phyloP scores from a whole-genome alignment of 139 green algal genomes.

The Coelastrella sp. region DNA sequence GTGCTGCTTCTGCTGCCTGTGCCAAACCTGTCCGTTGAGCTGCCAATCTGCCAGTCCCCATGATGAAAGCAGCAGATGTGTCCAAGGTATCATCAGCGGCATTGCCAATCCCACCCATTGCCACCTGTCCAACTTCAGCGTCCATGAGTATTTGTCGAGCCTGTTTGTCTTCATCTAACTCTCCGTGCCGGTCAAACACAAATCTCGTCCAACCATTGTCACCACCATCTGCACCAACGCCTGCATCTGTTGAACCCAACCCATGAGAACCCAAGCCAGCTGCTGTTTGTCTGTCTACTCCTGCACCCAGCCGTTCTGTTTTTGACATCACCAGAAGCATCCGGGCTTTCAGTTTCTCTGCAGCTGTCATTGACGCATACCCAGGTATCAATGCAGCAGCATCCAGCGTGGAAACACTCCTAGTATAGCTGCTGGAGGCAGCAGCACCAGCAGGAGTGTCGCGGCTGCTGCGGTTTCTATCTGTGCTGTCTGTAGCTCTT shows the following conservation, averaged over 20 bases:
- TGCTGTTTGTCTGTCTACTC: not conserved
- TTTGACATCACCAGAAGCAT: constrained; percentile 15
- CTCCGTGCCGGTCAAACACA: constrained; percentile 31
- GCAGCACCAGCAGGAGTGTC: not conserved
- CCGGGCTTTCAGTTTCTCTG: constrained; percentile 31
- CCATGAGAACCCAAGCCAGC: not conserved
- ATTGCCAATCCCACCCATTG: not conserved
- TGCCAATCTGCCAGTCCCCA: constrained; percentile 35
- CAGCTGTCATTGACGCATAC: constrained; percentile 8
- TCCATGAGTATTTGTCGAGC: constrained; percentile 29
- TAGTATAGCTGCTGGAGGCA: not conserved
- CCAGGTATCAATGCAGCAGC: constrained; percentile 17
- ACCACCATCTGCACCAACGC: not conserved
- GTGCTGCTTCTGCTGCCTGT: not conserved
- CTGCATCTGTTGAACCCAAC: not conserved
- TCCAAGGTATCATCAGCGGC: not conserved
- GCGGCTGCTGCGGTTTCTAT: not conserved
- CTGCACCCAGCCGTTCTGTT: constrained; percentile 13
- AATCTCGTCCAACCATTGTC: not conserved
- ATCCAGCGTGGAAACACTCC: not conserved
- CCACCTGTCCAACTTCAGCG: not conserved
- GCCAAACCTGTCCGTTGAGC: not conserved
- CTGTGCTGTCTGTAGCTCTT: not conserved
- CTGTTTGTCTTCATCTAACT: constrained; percentile 15
- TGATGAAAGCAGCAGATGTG: constrained; percentile 17